Evolutionary conservation across 306 rosid species (phyloP).

Genomic region (Ormosia semicastrata): DNA sequence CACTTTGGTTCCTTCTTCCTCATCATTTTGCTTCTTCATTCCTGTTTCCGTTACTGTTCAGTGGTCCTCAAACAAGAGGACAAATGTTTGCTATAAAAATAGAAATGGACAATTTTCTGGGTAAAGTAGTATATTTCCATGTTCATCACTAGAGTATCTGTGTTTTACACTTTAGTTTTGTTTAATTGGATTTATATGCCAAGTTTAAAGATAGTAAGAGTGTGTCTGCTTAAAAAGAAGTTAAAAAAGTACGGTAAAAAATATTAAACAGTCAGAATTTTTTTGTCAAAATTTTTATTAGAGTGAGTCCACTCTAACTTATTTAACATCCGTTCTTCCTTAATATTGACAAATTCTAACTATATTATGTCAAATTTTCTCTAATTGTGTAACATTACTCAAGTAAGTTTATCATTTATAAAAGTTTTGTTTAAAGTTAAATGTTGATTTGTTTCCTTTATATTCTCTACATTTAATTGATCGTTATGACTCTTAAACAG

Average conservation of each 20-base stretch:
- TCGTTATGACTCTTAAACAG: neutral
- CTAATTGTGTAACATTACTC: no score
- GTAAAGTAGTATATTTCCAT: slow-evolving; percentile 21
- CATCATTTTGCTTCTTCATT: slow-evolving; percentile 28
- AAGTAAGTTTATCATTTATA: neutral
- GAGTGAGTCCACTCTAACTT: neutral
- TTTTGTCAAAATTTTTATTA: no score
- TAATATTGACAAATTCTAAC: neutral
- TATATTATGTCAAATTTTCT: no score
- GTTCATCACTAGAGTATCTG: neutral
- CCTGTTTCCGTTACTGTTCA: slow-evolving; percentile 52
- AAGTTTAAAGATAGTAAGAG: neutral
- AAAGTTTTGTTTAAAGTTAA: neutral
- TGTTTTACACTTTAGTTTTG: neutral
- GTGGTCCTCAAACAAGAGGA: slow-evolving; percentile 33
- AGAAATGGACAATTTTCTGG: slow-evolving; percentile 23
- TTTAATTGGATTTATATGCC: neutral
- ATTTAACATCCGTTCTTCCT: neutral
- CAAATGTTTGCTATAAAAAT: slow-evolving; percentile 26
- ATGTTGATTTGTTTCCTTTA: neutral
- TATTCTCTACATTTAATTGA: neutral
- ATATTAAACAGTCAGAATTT: neutral
- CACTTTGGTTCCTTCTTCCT: slow-evolving; percentile 39
- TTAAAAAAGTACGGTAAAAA: neutral
- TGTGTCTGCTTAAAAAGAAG: neutral